These are phyloP conservation scores for Wickerhamomyces ciferrii DNA, from an alignment of 805 yeast species.

Conservation along the genomic window DNA sequence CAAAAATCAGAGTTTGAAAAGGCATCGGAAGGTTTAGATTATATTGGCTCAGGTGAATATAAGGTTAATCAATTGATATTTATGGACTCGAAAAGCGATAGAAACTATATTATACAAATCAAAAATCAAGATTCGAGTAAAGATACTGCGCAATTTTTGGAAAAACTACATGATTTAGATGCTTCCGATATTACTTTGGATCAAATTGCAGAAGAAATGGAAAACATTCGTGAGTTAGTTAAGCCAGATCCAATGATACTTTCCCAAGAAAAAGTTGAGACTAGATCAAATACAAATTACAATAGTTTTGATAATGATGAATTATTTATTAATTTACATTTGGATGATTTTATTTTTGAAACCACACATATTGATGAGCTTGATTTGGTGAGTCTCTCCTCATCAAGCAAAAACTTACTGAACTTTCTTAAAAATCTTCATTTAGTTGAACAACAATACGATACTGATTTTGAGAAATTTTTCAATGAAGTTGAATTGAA, in stretches of 20 bases:
- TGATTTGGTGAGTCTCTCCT: neutral
- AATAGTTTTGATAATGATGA: neutral
- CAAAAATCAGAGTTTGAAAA: neutral
- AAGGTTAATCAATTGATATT: neutral
- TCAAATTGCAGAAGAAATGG: neutral
- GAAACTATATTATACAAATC: too few relatives aligned
- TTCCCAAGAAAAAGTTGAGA: conserved; percentile 1
- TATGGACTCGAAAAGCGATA: neutral
- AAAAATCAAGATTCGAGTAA: too few relatives aligned
- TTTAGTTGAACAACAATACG: neutral
- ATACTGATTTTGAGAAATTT: neutral
- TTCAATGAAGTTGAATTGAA: conserved; percentile 4
- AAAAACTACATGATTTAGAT: neutral
- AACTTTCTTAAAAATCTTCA: neutral
- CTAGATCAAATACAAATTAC: conserved; percentile 1
- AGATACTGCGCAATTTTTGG: too few relatives aligned
- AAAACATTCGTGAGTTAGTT: neutral
- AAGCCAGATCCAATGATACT: neutral
- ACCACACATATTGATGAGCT: neutral
- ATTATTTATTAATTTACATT: neutral
- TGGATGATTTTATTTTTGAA: conserved; percentile 1
- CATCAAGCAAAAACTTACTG: neutral
- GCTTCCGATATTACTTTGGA: neutral
- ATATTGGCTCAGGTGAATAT: neutral
- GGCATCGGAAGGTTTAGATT: neutral